phyloP scores from a whole-genome alignment of 1,284 basidiomycete genomes.

The Schizopora paradoxa region DNA sequence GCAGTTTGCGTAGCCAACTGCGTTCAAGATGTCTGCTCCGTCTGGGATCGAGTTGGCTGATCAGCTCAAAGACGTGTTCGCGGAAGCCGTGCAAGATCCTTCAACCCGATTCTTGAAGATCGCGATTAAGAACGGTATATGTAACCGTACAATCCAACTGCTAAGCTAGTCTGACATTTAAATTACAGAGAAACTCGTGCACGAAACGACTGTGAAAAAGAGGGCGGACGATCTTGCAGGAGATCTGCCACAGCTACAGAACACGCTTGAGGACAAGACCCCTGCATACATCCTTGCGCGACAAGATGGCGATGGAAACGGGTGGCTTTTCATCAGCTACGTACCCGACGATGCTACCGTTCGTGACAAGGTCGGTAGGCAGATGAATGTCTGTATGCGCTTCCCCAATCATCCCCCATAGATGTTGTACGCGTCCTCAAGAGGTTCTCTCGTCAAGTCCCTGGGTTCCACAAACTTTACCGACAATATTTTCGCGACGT shows the following conservation, averaged over 20 bases:
- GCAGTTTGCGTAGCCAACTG: too few species aligned
- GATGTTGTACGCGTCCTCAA: conserved; percentile 92
- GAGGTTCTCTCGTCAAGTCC: conserved; percentile 65
- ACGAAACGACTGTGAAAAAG: conserved; percentile 42
- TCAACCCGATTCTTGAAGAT: conserved; percentile 67
- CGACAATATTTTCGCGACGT: conserved; percentile 78
- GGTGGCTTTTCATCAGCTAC: conserved; percentile 69
- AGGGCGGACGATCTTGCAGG: conserved; percentile 46
- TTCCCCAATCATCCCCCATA: conserved; percentile 29
- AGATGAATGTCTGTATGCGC: background rate
- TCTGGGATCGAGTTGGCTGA: conserved; percentile 42
- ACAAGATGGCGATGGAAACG: conserved; percentile 45
- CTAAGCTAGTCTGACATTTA: conserved; percentile 25
- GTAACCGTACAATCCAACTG: conserved; percentile 20
- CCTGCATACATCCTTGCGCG: conserved; percentile 73
- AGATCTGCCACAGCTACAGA: conserved; percentile 55
- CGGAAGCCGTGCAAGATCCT: conserved; percentile 46
- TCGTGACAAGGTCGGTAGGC: conserved; percentile 59
- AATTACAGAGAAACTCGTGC: conserved; percentile 58
- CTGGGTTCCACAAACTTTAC: conserved; percentile 75
- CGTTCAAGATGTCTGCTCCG: conserved; percentile 63
- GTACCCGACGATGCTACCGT: conserved; percentile 73
- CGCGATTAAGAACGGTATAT: conserved; percentile 63
- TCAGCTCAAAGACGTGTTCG: conserved; percentile 40
- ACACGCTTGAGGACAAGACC: conserved; percentile 48